Base-by-base conservation (phyloP, 2,329 filamentous ascomycete species). In the Fusarium xyrophilum region DNA sequence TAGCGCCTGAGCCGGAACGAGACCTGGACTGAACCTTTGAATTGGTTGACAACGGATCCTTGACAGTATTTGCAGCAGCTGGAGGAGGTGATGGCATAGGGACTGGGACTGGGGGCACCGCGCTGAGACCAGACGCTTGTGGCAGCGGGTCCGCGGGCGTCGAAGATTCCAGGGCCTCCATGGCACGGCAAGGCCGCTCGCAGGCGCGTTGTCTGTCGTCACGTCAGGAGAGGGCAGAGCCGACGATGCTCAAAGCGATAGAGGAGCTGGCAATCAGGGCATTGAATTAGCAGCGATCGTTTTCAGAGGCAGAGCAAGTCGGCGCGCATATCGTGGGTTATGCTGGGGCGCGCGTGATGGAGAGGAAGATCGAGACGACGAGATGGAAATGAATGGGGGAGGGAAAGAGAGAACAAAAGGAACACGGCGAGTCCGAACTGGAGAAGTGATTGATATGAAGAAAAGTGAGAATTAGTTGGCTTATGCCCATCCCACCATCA, bases 61-160 rank as follows among this genome's bases (percentile, higher is more conserved):
- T 74, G 72, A 56, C 61, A 53, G 60, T 52, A 47, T 64, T 42
- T 42, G 61, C 61, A 58, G 61, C 61, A 58, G 68, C 54, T 54
- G 62, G 61, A 56, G 65, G 46, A 52, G 57, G 60, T 60, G 69
- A 68, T 32, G 71, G 69, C 44, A 65, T 50, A 56, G 65, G 63
- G 50, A 64, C 67, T 50, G 65, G 39, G 48, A 64, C 67, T 44
- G 67, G 64, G 56, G 70, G 60, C 63, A 60, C 64, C 53, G 72
- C 73, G 73, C 73, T 74, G 73, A 74, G 73, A 62, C 69, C 73
- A 73, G 73, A 56, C 52, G 68, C 69, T 74, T 71, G 73, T 56
- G 71, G 62, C 68, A 75, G 66, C 72, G 73, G 70, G 60, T 63
- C 59, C 62, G 48, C 65, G 48, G 67, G 60, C 52, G 62, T 60